Percentiles rank a stretch among this genome's conserved stretches.
phyloP scores from a whole-genome alignment of 148 eudicot genomes.

The Amaranthus palmeri region DNA sequence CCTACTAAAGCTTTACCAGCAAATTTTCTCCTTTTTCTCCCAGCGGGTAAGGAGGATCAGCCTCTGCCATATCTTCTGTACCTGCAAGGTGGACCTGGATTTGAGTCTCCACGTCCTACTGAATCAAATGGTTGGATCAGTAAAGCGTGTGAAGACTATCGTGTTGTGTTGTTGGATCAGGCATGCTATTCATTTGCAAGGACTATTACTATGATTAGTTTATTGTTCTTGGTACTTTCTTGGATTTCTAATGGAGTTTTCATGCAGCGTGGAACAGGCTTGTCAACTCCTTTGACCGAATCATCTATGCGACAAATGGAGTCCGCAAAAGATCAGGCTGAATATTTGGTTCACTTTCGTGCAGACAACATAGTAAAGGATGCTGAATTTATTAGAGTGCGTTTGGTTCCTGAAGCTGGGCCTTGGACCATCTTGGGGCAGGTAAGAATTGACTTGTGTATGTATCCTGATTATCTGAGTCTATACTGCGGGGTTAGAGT shows the following conservation, averaged over 20 bases:
- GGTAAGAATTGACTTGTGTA: conserved; percentile 33
- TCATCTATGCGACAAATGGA: conserved; percentile 83
- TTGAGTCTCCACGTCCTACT: conserved; percentile 79
- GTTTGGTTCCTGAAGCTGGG: conserved; percentile 69
- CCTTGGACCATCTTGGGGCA: conserved; percentile 94
- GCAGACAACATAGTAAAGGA: conserved; percentile 89
- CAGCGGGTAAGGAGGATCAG: conserved; percentile 87
- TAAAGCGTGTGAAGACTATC: conserved; percentile 80
- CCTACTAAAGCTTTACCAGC: conserved; percentile 1
- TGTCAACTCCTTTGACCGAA: conserved; percentile 76
- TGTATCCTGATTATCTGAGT: conserved; percentile 1
- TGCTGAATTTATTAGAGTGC: conserved; percentile 79
- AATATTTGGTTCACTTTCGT: conserved; percentile 76
- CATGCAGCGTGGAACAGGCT: conserved; percentile 93
- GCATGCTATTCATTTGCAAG: conserved; percentile 36
- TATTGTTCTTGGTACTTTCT: conserved; percentile 5
- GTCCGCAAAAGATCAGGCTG: conserved; percentile 56
- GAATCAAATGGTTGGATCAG: conserved; percentile 89
- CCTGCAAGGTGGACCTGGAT: conserved; percentile 98
- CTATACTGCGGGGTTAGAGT: neutral
- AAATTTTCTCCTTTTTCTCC: conserved; percentile 15
- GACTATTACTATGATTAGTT: neutral
- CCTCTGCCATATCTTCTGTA: conserved; percentile 70
- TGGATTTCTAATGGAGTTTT: conserved; percentile 24
- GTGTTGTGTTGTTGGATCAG: conserved; percentile 87